These are phyloP conservation scores for Trichosporon sp. DNA, from an alignment of 1,284 basidiomycete genomes.

Conservation along the genomic window DNA sequence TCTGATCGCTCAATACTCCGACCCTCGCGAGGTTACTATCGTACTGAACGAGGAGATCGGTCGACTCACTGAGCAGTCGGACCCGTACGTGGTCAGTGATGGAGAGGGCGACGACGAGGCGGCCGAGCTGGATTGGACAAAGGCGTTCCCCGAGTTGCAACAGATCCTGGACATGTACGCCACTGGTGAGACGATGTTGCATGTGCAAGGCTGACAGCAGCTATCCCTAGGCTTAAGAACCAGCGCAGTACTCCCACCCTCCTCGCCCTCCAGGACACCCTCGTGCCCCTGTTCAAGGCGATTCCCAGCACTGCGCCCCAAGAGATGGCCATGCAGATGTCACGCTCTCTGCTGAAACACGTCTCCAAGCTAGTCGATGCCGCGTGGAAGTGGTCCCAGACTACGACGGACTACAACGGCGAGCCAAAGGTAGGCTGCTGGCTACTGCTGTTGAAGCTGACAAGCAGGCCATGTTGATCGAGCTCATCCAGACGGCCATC, in stretches of 20 bases:
- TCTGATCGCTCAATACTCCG: conserved; percentile 31
- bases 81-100: conserved; percentile 41
- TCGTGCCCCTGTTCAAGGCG: conserved; percentile 36
- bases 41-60: conserved; percentile 40
- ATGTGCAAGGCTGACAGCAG: conserved; percentile 25
- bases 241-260: conserved; percentile 45
- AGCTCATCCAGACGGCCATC: conserved; percentile 36
- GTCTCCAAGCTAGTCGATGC: conserved; percentile 32
- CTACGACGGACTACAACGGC: conserved; percentile 40
- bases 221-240: conserved; percentile 37
- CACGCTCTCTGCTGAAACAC: conserved; percentile 30
- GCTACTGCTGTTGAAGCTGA: neutral
- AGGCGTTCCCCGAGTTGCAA: conserved; percentile 61
- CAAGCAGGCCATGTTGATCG: conserved; percentile 40
- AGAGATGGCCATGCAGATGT: conserved; percentile 25
- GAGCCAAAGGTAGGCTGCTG: conserved; percentile 40
- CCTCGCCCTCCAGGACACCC: conserved; percentile 33
- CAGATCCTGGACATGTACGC: conserved; percentile 58
- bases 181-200: conserved; percentile 31
- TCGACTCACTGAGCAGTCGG: conserved; percentile 38
- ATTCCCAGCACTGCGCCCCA: conserved; percentile 25
- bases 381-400: conserved; percentile 39
- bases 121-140: conserved; percentile 51
- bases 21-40: conserved; percentile 42
- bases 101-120: conserved; percentile 37